phyloP scores from a whole-genome alignment of 192 early-diverging fungal genomes.

The Podila epicladia region DNA sequence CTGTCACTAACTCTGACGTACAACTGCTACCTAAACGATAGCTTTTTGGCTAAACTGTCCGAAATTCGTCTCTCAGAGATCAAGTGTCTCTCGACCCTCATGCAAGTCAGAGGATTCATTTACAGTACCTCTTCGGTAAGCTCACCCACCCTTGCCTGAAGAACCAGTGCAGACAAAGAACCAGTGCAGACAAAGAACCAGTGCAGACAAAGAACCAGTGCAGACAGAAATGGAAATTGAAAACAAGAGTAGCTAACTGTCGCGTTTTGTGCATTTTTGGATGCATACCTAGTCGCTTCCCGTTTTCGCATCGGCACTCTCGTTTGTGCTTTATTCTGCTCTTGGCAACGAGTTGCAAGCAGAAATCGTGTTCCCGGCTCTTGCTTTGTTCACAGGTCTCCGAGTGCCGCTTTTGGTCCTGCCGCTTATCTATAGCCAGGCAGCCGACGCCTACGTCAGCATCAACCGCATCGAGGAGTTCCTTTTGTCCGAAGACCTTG shows the following conservation, averaged over 20 bases:
- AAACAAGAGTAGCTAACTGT: no score
- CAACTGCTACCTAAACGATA: neutral
- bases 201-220: no score
- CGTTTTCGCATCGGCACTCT: constrained; percentile 56
- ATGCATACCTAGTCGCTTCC: constrained; percentile 31
- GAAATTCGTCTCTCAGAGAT: constrained; percentile 65
- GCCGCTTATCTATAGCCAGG: constrained; percentile 50
- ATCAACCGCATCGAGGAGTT: constrained; percentile 51
- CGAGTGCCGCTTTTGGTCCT: constrained; percentile 56
- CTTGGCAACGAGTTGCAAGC: constrained; percentile 50
- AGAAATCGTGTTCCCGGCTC: constrained; percentile 53
- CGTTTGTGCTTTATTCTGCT: constrained; percentile 46
- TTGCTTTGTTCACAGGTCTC: constrained; percentile 60
- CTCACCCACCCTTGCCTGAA: no score
- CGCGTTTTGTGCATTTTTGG: neutral
- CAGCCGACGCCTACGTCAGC: constrained; percentile 52
- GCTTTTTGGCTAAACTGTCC: constrained; percentile 30
- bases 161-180: no score
- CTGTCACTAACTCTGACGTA: neutral
- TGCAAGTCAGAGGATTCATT: constrained; percentile 74
- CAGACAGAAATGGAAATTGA: no score
- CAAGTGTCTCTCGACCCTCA: constrained; percentile 81
- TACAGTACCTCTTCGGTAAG: constrained; percentile 58
- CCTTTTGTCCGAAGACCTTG: constrained; percentile 66
- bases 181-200: no score